phyloP scores from a whole-genome alignment of 2,329 filamentous ascomycete species.

The Cytospora chrysosperma region DNA sequence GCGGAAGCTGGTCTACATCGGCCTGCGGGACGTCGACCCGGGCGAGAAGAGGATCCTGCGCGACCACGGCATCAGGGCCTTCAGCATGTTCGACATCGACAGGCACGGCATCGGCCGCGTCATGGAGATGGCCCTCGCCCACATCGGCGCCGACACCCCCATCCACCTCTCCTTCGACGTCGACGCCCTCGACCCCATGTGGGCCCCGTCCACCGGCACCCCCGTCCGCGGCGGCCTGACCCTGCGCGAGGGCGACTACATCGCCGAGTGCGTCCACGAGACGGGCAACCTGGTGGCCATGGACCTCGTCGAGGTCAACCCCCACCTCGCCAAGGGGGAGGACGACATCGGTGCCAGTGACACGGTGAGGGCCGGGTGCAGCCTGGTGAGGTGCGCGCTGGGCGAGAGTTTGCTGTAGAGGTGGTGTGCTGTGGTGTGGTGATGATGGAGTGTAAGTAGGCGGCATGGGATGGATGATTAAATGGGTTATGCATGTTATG shows the following conservation, averaged over 20 bases:
- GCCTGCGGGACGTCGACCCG: conserved; percentile 86
- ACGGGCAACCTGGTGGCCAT: conserved; percentile 76
- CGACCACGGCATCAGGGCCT: conserved; percentile 89
- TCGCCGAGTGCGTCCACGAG: conserved; percentile 83
- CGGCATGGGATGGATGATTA: too few relatives aligned
- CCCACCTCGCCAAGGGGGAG: conserved; percentile 59
- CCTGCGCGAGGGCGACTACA: conserved; percentile 92
- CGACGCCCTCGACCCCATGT: conserved; percentile 92
- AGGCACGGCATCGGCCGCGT: conserved; percentile 92
- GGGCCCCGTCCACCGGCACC: conserved; percentile 93
- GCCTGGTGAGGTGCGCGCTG: conserved; percentile 84
- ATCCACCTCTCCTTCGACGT: conserved; percentile 98
- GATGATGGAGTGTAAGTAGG: too few relatives aligned
- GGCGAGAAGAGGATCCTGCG: conserved; percentile 90
- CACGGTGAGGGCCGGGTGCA: conserved; percentile 88
- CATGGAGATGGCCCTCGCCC: conserved; percentile 96
- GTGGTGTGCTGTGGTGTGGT: too few relatives aligned
- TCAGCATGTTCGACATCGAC: conserved; percentile 98
- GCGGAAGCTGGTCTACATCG: conserved; percentile 95
- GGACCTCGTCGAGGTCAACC: conserved; percentile 82
- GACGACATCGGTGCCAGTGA: conserved; percentile 68
- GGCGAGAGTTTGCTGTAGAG: conserved; percentile 81
- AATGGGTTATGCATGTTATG: not conserved
- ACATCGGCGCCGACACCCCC: conserved; percentile 91
- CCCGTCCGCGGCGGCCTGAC: conserved; percentile 92